Base-by-base conservation (phyloP, 129 eudicot species). In the Gnaphalium uliginosum region DNA sequence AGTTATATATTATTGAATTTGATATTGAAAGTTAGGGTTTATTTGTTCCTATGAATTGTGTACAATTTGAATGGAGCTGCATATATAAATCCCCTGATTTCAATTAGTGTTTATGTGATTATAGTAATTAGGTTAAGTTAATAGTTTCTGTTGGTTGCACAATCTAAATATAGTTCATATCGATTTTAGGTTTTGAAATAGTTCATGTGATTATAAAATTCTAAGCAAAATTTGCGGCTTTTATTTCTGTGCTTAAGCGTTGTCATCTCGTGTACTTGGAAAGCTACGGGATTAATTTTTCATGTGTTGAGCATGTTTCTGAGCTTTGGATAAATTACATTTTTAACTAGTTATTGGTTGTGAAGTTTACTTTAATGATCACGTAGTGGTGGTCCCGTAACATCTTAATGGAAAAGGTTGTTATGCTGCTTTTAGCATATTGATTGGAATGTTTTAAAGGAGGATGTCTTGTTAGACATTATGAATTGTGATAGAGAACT, bases 1-100 rank as follows among this genome's bases (percentile, higher is more conserved):
- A 87, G 99, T 1, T 50, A 46, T n/a, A 5, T 19, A 29, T 81
- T 60, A 5, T 53, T 53, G 23, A 53, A 53, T 53, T 17, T 53
- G 48, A 41, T 41, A 15, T 41, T 41, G 48, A 41, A 41, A 41
- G 0, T 41, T 41, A 41, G 48, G 48, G 41, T 29, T 3, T 59
- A 29, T 62, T 22, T 26, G 17, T 30, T 76, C 13, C 19, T 27
- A 61, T 19, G 43, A 32, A n/a, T 6, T 19, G 46, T 59, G 25
- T 48, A 48, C 5, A 14, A 2, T 1, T 51, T 51, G 21, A 51
- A 51, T 14, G 58, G 58, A 41, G 48, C 48, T 10, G 48, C 13
- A 10, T 41, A 1, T 41, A 41, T 41, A 8, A 33, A 11, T 41
- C 14, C 9, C 48, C 3, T 41, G 69, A 67, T 17, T 13, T 61